phyloP scores from a whole-genome alignment of 176 grass and related monocot genomes.

The Bolboschoenus planiculmis region DNA sequence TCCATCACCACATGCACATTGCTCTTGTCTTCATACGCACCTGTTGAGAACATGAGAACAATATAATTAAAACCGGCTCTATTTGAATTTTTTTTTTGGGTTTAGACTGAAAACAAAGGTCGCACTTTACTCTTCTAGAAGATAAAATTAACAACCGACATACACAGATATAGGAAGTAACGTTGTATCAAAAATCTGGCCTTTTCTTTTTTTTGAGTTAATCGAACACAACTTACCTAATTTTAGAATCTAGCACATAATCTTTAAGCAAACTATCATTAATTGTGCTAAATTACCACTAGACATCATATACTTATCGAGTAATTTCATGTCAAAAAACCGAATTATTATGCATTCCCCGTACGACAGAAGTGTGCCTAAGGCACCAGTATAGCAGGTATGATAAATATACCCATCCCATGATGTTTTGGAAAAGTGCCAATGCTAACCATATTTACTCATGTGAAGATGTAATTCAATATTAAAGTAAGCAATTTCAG shows the following conservation, averaged over 20 bases:
- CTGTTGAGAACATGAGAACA: background rate
- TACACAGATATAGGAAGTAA: background rate
- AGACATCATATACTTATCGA: background rate
- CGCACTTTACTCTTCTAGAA: background rate
- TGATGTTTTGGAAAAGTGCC: background rate
- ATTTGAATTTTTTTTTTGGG: background rate
- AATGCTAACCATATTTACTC: background rate
- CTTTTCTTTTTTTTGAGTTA: background rate
- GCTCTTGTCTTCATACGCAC: slow-evolving; percentile 72
- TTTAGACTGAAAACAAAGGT: background rate
- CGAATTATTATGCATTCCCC: background rate
- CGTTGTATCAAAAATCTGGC: background rate
- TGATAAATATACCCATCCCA: background rate
- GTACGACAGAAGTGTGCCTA: background rate
- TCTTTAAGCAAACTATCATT: background rate
- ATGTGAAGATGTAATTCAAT: background rate
- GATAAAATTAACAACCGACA: background rate
- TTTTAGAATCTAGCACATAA: background rate
- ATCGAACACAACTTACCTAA: background rate
- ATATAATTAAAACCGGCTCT: background rate
- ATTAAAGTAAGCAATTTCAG: background rate
- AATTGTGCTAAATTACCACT: background rate
- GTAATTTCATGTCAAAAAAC: background rate
- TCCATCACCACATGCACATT: slow-evolving; percentile 96
- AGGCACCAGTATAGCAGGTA: background rate